Evolutionary conservation across 2,329 filamentous ascomycete genomes (phyloP), one percentile per base, ranked within the genome.

Genomic region (Cytospora leucostoma): DNA sequence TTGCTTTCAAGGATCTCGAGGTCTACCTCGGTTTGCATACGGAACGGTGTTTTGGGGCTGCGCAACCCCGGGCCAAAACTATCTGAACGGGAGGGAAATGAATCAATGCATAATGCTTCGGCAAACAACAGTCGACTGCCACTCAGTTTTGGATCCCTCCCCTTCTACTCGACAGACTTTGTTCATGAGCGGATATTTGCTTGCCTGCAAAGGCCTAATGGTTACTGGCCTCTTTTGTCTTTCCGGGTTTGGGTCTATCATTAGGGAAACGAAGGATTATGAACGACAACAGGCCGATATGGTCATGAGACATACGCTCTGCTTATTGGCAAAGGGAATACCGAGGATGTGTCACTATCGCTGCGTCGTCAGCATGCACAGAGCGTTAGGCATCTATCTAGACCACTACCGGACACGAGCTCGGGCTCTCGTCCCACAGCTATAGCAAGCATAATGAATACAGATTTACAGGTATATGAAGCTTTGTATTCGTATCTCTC

Each of bases 1-100:
- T 63, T 50, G 49, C 15, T 55, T 57, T 34, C 33, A 38, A 47
- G 37, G 38, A n/a, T 57, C 38, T 56, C n/a, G 32, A 52, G 52
- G 17, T 54, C 51, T 37, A 19, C 33, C 47, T 49, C 61, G 37
- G 51, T 19, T 34, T 60, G 49, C 61, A 63, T 63, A 21, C 49
- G 61, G 60, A 37, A 60, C 21, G 56, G 52, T 50, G 15, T 54
- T 40, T 52, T 52, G 27, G 21, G 52, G 47, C 27, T 5, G 53
- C 37, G 37, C 58, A 27, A 60, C 40, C 13, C 35, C n/a, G 34
- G 50, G 50, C 58, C 37, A 44, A 37, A 49, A 47, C 7, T 11
- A 19, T n/a, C 6, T 8, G 40, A 44, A n/a, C 17, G 40, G 15
- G 17, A 44, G 17, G 17, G 17, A 37, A 37, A 44, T 44, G 40